Base-by-base conservation (phyloP, 805 yeast genomes). In the Nakazawaea siamensis region DNA sequence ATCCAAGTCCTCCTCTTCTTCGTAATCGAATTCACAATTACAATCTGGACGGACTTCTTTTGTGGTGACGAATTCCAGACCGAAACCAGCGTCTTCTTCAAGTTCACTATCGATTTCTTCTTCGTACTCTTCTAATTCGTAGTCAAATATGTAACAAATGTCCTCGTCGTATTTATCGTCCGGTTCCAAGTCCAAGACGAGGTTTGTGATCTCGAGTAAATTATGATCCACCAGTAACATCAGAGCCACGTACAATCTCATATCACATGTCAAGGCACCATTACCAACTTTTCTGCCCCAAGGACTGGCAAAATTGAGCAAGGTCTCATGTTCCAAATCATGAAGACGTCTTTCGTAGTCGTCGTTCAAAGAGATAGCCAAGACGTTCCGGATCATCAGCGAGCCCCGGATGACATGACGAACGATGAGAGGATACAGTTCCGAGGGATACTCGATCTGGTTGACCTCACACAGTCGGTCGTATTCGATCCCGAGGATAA, bases 111-210 rank as follows among this genome's bases (percentile, higher is more conserved):
- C 40, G 32, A 44, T 39, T 31, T 47, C 40, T 38, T 45, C 62
- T 25, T 59, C 58, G 40, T 57, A 60, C 38, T 62, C 62, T 18
- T 66, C 71, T 35, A 56, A 67, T 44, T 74, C 81, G 43, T 64
- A 67, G 29, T 74, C 80, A 47, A 73, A 74, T 47, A 76, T 72
- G 45, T 76, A 76, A 37, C 67, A 57, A 18, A 69, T 68, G 54
- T 80, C 87, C 44, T 78, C 86, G 51, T 80, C 88, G 43, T 73
- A 76, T 35, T 73, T 60, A 50, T 80, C 88, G 36, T 75, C 75
- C 32, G 64, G 62, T 41, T 73, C 80, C 36, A 76, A 50, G 45
- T 73, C 76, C 11, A 68, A 62, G 39, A 76, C 51, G 10, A 77
- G 55, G 33, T 70, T 76, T 0, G 75, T 70, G 5, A 75, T 66